Evolutionary conservation across 371 early-diverging fungal species (phyloP).

Genomic region (Chytridium lagenaria): DNA sequence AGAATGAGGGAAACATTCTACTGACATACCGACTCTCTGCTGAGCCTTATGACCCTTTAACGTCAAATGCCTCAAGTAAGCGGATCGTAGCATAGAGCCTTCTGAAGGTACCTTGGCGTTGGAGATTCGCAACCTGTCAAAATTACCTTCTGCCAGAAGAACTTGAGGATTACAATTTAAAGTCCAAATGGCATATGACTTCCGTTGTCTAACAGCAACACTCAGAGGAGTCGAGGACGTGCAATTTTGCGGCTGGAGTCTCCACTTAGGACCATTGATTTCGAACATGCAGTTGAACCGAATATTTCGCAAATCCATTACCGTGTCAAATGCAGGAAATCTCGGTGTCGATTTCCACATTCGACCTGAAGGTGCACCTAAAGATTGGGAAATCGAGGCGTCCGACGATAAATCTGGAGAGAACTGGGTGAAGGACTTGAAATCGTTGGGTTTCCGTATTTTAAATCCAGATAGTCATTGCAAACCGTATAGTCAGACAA

Average conservation of each 20-base stretch:
- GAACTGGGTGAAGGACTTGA: conserved; percentile 48
- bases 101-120: conserved; percentile 42
- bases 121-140: conserved; percentile 44
- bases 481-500: conserved; percentile 41
- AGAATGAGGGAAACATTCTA: conserved; percentile 61
- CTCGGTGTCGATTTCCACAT: conserved; percentile 56
- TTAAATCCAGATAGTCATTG: conserved; percentile 55
- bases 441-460: conserved; percentile 43
- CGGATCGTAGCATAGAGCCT: conserved; percentile 45
- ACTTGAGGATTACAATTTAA: conserved; percentile 51
- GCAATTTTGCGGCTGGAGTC: conserved; percentile 48
- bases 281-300: conserved; percentile 56
- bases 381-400: conserved; percentile 43
- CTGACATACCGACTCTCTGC: conserved; percentile 46
- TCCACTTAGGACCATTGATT: conserved; percentile 54
- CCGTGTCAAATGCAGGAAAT: conserved; percentile 57
- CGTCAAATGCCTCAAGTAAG: conserved; percentile 7
- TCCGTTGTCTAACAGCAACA: conserved; percentile 38
- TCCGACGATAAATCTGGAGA: conserved; percentile 9
- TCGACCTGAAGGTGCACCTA: conserved; percentile 52
- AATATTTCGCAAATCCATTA: conserved; percentile 49
- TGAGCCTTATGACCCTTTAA: conserved; percentile 22
- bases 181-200: conserved; percentile 55
- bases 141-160: conserved; percentile 50
- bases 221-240: conserved; percentile 58